A percentile compares a stretch with the other conserved stretches of the same genome.
Conservation (phyloP, 768 basidiomycete species). For the Serendipita sp. region DNA sequence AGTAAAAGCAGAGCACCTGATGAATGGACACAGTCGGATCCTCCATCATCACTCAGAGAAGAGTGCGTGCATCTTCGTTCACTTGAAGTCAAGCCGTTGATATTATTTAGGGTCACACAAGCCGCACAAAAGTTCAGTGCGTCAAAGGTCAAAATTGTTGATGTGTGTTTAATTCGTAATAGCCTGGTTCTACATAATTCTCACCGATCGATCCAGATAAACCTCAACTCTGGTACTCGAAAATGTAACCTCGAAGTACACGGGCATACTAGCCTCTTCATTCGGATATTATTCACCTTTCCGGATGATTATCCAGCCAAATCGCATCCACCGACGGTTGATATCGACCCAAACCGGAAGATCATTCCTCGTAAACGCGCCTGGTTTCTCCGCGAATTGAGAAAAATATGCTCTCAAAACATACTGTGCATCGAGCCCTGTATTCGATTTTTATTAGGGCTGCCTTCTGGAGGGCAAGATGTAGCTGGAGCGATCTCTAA, state of each 20-base stretch:
- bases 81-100: neutral
- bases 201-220: neutral
- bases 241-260: slow-evolving; percentile 2
- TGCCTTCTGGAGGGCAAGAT: slow-evolving; percentile 18
- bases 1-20: neutral
- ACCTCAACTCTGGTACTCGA: neutral
- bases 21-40: neutral
- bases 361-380: slow-evolving; percentile 64
- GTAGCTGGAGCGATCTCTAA: neutral
- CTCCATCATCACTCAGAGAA: neutral
- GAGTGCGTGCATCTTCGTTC: neutral
- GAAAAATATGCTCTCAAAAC: slow-evolving; percentile 49
- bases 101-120: neutral
- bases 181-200: neutral
- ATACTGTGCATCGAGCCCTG: slow-evolving; percentile 76
- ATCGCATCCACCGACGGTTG: slow-evolving; percentile 50
- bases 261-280: slow-evolving; percentile 29
- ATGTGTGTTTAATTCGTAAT: neutral
- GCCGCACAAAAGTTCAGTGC: neutral
- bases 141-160: neutral
- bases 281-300: slow-evolving; percentile 79
- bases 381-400: slow-evolving; percentile 60
- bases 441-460: slow-evolving; percentile 61
- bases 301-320: slow-evolving; percentile 64
- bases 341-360: slow-evolving; percentile 67